These are phyloP conservation scores for Solidago caesia DNA, from an alignment of 129 eudicot genomes.

Conservation along the genomic window DNA sequence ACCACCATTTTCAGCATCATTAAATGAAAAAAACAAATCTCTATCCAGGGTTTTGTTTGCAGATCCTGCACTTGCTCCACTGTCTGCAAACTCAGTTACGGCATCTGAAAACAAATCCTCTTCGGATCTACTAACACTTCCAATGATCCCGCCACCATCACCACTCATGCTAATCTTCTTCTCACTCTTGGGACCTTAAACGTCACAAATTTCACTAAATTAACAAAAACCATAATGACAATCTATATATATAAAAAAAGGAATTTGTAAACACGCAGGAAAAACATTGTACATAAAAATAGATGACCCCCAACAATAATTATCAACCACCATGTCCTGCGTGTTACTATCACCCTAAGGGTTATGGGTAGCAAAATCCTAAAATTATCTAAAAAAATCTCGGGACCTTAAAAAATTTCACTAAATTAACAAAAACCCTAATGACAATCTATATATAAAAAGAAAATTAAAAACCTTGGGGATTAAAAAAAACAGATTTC, in stretches of 20 bases:
- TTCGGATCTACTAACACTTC: conserved; percentile 53
- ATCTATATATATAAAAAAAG: too few species aligned
- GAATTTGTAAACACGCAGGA: too few species aligned
- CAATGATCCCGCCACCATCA: conserved; percentile 41
- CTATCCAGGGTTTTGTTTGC: conserved; percentile 24
- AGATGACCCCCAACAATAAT: too few species aligned
- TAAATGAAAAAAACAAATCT: conserved; percentile 35
- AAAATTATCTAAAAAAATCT: not conserved
- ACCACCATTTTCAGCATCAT: conserved; percentile 30
- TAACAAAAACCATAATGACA: not conserved
- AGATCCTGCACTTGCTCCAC: conserved; percentile 38
- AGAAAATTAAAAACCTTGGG: conserved; percentile 10
- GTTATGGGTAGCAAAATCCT: not conserved
- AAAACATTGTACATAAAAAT: too few species aligned
- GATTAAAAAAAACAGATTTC: conserved; percentile 30
- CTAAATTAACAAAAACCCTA: not conserved
- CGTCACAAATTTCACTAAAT: not conserved
- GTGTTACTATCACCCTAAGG: too few species aligned
- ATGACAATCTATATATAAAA: not conserved
- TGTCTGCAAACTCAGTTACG: conserved; percentile 60
- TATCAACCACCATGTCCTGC: not conserved
- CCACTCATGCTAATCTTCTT: conserved; percentile 22
- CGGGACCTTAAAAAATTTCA: conserved; percentile 38
- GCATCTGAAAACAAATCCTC: conserved; percentile 79
- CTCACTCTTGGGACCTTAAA: conserved; percentile 43